A percentile compares a stretch with the other conserved stretches of the same genome.
Conservation (phyloP, 2,329 filamentous ascomycete genomes). For the Cladosporium sp. region DNA sequence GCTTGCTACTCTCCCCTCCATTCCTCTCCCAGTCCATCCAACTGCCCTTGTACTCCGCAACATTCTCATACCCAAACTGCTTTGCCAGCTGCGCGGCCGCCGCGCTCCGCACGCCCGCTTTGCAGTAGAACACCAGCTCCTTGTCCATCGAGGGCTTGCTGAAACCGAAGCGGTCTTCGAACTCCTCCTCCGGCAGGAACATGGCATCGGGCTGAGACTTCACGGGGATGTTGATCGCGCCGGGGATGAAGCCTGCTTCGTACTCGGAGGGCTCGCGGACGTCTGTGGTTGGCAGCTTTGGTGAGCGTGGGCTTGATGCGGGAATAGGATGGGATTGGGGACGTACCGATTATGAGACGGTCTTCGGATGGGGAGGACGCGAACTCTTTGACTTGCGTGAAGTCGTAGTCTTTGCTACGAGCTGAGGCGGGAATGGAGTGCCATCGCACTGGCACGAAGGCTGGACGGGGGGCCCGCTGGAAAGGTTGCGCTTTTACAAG, state of each 20-base stretch:
- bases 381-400: slow-evolving; percentile 42
- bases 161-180: slow-evolving; percentile 79
- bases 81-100: slow-evolving; percentile 75
- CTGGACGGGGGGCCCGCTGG: slow-evolving; percentile 19
- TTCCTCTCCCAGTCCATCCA: slow-evolving; percentile 80
- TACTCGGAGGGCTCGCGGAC: slow-evolving; percentile 73
- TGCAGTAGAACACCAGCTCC: slow-evolving; percentile 84
- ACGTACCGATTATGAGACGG: slow-evolving; percentile 34
- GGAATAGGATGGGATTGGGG: background rate
- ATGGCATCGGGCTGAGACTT: slow-evolving; percentile 75
- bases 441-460: slow-evolving; percentile 34
- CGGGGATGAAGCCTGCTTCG: slow-evolving; percentile 69
- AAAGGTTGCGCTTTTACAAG: slow-evolving; percentile 19
- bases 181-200: slow-evolving; percentile 73
- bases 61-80: slow-evolving; percentile 71
- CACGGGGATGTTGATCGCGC: slow-evolving; percentile 79
- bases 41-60: slow-evolving; percentile 72
- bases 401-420: slow-evolving; percentile 42
- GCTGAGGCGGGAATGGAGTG: slow-evolving; percentile 37
- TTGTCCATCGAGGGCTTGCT: slow-evolving; percentile 60
- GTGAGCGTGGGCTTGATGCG: background rate
- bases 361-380: slow-evolving; percentile 35
- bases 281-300: slow-evolving; percentile 51
- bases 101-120: slow-evolving; percentile 78
- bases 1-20: slow-evolving; percentile 59